Evolutionary conservation across 1,284 basidiomycete genomes (phyloP).

Genomic region (Earliella scabrosa): DNA sequence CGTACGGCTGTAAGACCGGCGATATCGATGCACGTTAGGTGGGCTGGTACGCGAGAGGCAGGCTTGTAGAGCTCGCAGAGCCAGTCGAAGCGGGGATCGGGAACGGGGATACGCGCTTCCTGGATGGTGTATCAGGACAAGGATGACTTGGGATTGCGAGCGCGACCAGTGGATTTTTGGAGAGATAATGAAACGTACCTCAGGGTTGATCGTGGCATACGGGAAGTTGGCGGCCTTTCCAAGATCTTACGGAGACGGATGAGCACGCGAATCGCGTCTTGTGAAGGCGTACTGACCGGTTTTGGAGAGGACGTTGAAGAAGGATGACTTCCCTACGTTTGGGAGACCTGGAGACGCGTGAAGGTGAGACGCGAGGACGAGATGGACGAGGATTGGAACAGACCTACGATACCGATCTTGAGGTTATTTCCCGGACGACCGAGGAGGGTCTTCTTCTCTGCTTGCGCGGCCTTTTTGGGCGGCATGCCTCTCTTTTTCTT

Average conservation of each 20-base stretch:
- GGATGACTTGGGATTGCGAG: background rate
- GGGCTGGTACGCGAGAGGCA: conserved; percentile 86
- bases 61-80: conserved; percentile 93
- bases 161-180: background rate
- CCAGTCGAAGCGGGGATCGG: conserved; percentile 95
- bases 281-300: conserved; percentile 59
- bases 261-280: background rate
- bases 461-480: conserved; percentile 77
- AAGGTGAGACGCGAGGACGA: conserved; percentile 16
- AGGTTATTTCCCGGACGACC: conserved; percentile 93
- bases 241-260: conserved; percentile 63
- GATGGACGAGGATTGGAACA: conserved; percentile 41
- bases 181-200: conserved; percentile 41
- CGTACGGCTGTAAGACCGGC: conserved; percentile 93
- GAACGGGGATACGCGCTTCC: conserved; percentile 97
- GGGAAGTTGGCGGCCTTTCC: conserved; percentile 99
- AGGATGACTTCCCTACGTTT: conserved; percentile 94
- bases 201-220: conserved; percentile 95
- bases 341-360: conserved; percentile 68
- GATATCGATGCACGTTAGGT: conserved; percentile 98
- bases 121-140: conserved; percentile 20
- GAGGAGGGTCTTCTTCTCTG: conserved; percentile 85
- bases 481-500: conserved; percentile 70
- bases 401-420: conserved; percentile 96
- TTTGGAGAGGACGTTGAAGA: conserved; percentile 95